Percentiles rank a stretch among this genome's conserved stretches.
Evolutionary conservation across 768 basidiomycete genomes (phyloP).

Genomic region (Gymnopilus dilepis): DNA sequence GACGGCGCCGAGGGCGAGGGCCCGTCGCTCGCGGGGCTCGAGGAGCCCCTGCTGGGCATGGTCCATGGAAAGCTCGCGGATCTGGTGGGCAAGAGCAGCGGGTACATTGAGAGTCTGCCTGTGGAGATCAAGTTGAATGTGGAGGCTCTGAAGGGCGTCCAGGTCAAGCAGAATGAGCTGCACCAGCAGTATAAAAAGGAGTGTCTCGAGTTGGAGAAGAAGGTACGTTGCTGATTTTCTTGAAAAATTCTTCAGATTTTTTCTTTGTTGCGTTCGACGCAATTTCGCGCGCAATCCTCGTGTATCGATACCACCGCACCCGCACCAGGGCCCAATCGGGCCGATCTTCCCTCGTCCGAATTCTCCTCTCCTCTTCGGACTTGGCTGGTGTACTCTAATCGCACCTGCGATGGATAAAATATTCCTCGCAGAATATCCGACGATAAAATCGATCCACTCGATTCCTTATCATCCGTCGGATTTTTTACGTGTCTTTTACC

Average conservation of each 20-base stretch:
- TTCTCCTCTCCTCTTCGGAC: neutral
- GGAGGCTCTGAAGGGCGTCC: constrained; percentile 93
- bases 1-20: constrained; percentile 43
- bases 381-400: neutral
- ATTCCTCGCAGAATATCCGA: constrained; percentile 7
- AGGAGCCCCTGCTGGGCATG: constrained; percentile 78
- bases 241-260: constrained; percentile 16
- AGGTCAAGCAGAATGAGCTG: constrained; percentile 88
- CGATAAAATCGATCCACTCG: constrained; percentile 1
- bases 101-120: constrained; percentile 92
- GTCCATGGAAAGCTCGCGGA: constrained; percentile 87
- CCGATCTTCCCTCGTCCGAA: neutral
- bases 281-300: neutral
- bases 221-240: constrained; percentile 46
- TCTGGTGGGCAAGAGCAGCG: constrained; percentile 90
- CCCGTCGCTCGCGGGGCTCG: constrained; percentile 43
- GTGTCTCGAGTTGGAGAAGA: constrained; percentile 94
- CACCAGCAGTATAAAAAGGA: constrained; percentile 96
- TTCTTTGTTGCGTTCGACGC: constrained; percentile 4
- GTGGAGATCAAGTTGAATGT: constrained; percentile 81
- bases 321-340: neutral
- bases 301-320: neutral
- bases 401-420: constrained; percentile 2
- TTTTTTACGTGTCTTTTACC: constrained; percentile 2
- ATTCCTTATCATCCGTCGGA: neutral